Percentiles rank a stretch among this genome's conserved stretches.
These are phyloP conservation scores for Fusarium dlaminii DNA, from an alignment of 2,329 filamentous ascomycete species.

Conservation along the genomic window DNA sequence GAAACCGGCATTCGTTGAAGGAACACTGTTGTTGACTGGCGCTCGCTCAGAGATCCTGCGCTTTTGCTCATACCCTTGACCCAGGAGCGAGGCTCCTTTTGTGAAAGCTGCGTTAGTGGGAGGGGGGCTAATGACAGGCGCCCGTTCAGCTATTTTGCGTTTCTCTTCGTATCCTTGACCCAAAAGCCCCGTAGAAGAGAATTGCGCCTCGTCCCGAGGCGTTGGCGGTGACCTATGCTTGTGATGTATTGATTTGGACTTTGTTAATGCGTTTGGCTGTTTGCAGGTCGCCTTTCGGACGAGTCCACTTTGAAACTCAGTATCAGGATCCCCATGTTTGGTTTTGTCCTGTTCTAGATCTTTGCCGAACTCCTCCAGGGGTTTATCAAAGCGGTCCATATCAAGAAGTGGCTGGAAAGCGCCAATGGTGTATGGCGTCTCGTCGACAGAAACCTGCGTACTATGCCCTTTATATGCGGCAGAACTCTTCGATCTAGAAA, in stretches of 20 bases:
- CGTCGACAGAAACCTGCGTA: constrained; percentile 52
- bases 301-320: constrained; percentile 18
- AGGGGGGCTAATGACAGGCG: constrained; percentile 41
- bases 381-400: constrained; percentile 65
- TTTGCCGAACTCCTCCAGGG: constrained; percentile 60
- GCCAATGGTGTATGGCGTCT: constrained; percentile 70
- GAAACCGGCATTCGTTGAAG: constrained; percentile 54
- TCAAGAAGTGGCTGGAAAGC: constrained; percentile 75
- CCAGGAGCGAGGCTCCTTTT: constrained; percentile 66
- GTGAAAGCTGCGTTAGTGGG: constrained; percentile 57
- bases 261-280: constrained; percentile 10
- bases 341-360: constrained; percentile 45
- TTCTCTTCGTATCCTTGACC: constrained; percentile 58
- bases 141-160: constrained; percentile 50
- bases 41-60: constrained; percentile 50
- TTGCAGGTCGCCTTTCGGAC: constrained; percentile 26
- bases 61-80: constrained; percentile 56
- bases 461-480: constrained; percentile 43
- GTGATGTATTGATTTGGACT: constrained; percentile 45
- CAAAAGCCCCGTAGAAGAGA: constrained; percentile 62
- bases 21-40: constrained; percentile 41
- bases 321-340: constrained; percentile 16
- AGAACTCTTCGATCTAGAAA: constrained; percentile 52
- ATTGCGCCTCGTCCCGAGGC: constrained; percentile 50
- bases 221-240: constrained; percentile 13